These are phyloP conservation scores for Salix viminalis DNA, from an alignment of 345 rosid genomes.

Conservation along the genomic window DNA sequence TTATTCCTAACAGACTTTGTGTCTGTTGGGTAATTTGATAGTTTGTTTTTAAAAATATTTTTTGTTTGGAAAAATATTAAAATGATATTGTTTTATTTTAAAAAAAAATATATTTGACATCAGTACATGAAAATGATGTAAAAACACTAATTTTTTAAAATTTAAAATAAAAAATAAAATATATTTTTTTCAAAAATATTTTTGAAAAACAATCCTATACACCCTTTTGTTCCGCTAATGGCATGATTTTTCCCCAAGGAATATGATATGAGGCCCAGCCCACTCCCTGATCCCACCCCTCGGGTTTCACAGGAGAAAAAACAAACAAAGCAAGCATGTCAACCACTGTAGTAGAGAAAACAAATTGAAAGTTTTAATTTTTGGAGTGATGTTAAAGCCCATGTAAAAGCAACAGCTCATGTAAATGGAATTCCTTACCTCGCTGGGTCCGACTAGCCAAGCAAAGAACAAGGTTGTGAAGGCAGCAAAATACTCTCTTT, in stretches of 20 bases:
- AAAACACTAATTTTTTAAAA: too few species aligned
- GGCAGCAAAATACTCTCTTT: constrained; percentile 73
- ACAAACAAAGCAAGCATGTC: neutral
- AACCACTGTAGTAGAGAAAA: neutral
- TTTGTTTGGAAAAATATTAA: too few species aligned
- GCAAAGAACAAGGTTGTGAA: constrained; percentile 76
- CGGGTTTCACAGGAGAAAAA: neutral
- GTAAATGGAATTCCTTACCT: constrained; percentile 36
- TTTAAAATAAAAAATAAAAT: too few species aligned
- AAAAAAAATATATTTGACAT: too few species aligned
- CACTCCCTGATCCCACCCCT: too few species aligned
- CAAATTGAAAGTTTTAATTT: neutral
- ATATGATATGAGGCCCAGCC: neutral
- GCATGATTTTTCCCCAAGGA: neutral
- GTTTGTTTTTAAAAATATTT: too few species aligned
- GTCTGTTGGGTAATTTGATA: too few species aligned
- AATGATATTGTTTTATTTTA: too few species aligned
- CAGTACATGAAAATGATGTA: fast-evolving
- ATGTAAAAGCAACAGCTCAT: neutral
- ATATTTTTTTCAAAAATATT: too few species aligned
- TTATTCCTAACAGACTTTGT: too few species aligned
- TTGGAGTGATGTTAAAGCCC: neutral
- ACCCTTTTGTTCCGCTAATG: neutral
- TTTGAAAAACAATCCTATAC: too few species aligned
- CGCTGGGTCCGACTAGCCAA: constrained; percentile 85